Evolutionary conservation across 176 grass and related monocot genomes (phyloP).

Genomic region (Ensete ventricosum): DNA sequence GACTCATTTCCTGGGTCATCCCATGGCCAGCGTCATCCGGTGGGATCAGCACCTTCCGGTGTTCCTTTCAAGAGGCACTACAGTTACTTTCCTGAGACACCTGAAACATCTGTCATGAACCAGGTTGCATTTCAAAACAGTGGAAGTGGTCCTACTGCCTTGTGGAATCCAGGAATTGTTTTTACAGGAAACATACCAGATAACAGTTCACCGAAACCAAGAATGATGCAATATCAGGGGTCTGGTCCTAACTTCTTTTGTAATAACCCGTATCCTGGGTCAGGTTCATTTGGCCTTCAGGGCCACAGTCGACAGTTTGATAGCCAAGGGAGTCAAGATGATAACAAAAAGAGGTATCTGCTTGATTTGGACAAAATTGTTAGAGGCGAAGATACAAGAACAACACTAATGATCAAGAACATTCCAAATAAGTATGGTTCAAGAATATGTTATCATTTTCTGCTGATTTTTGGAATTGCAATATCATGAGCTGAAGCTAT

Average conservation of each 20-base stretch:
- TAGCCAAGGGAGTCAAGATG: constrained; percentile 41
- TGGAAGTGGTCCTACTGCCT: constrained; percentile 21
- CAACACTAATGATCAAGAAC: constrained; percentile 96
- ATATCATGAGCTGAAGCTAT: not conserved
- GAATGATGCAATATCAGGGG: constrained; percentile 44
- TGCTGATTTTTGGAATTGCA: not conserved
- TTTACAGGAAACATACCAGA: constrained; percentile 38
- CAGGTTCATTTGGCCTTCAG: constrained; percentile 42
- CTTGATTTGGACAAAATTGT: constrained; percentile 86
- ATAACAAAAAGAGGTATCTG: constrained; percentile 86
- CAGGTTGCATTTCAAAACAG: constrained; percentile 47
- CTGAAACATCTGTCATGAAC: constrained; percentile 53
- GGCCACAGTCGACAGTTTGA: constrained; percentile 37
- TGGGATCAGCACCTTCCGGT: constrained; percentile 80
- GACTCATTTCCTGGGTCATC: constrained; percentile 48
- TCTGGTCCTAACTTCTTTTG: constrained; percentile 45
- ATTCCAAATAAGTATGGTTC: constrained; percentile 82
- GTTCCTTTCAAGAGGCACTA: constrained; percentile 70
- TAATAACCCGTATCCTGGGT: constrained; percentile 46
- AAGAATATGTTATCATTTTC: constrained; percentile 14
- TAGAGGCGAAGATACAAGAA: constrained; percentile 66
- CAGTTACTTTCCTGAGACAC: constrained; percentile 69
- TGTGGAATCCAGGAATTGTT: constrained; percentile 38
- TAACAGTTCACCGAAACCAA: constrained; percentile 56
- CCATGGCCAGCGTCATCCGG: constrained; percentile 43